These are phyloP conservation scores for Vicia villosa DNA, from an alignment of 306 rosid species.

Conservation along the genomic window DNA sequence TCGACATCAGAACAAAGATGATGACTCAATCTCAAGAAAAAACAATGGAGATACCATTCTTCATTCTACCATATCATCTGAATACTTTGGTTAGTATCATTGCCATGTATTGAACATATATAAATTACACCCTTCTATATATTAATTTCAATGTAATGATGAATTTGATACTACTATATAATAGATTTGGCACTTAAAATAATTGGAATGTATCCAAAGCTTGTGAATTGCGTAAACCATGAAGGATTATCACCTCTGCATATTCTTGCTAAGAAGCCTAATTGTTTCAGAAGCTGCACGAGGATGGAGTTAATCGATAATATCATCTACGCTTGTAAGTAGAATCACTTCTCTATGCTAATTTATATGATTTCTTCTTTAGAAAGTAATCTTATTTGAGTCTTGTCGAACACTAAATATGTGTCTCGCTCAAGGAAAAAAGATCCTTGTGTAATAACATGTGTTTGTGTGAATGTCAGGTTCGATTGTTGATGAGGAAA, in stretches of 20 bases:
- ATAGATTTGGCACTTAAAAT: conserved; percentile 53
- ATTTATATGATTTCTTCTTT: too few relatives aligned
- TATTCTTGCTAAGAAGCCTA: conserved; percentile 50
- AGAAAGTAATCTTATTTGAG: too few relatives aligned
- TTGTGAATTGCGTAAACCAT: conserved; percentile 36
- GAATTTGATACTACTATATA: neutral
- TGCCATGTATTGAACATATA: neutral
- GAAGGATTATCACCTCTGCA: conserved; percentile 48
- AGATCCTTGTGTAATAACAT: neutral
- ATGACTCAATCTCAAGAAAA: conserved; percentile 13
- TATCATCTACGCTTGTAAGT: conserved; percentile 46
- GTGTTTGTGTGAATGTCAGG: conserved; percentile 40
- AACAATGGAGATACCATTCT: conserved; percentile 48
- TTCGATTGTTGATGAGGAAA: conserved; percentile 40
- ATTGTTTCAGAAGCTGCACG: conserved; percentile 47
- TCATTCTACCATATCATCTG: conserved; percentile 47
- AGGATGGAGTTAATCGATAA: conserved; percentile 39
- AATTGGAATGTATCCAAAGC: conserved; percentile 36
- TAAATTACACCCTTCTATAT: neutral
- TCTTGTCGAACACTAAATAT: too few relatives aligned
- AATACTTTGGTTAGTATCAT: conserved; percentile 48
- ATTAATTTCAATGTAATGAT: neutral
- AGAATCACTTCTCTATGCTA: neutral
- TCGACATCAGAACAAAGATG: conserved; percentile 6
- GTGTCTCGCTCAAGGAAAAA: too few relatives aligned